Base-by-base conservation (phyloP, 75 land plant genomes). In the Gnetum montanum region DNA sequence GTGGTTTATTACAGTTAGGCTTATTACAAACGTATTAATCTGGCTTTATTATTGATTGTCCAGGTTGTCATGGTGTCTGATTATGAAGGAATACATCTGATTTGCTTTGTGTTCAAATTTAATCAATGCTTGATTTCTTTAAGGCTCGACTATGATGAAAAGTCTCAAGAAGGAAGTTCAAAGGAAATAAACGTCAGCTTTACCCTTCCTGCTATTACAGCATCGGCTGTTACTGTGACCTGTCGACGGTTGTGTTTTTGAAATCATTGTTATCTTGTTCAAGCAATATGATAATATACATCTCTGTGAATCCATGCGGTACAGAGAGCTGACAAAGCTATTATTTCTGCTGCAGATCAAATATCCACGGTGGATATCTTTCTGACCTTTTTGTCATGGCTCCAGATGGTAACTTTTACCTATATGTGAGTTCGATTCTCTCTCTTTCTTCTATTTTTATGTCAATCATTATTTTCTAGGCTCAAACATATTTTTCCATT, bases 191-290 rank as follows among this genome's bases (percentile, higher is more conserved):
- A 78, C 46, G 57, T 78, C 46, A 85, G 89, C 48, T 90, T 92
- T 92, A 90, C 75, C 43, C 72, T 86, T 46, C 67, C 78, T 43
- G 99, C 97, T 20, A 49, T 84, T 66, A 84, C 76, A 36, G 99
- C 97, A 60, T 88, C 80, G 6, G 79, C 99, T 30, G 79, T 95
- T 31, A 58, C 62, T 48, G 86, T 89, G 28, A 86, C 88, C 47
- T 92, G 85, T 15, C 88, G 91, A 49, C 80, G 84, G 98, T n/a
- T n/a, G n/a, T n/a, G n/a, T n/a, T n/a, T n/a, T n/a, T 91, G 41
- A 24, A 3, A 15, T 40, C 23, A 36, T 28, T 11, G 22, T 16
- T 41, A 10, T 54, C 15, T n/a, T 40, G 25, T 34, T 35, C 25
- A 6, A 52, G 36, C 25, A 31, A n/a, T 20, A 52, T 31, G 3